Conservation (phyloP, 306 rosid species). For the Chamaecrista fasciculata region DNA sequence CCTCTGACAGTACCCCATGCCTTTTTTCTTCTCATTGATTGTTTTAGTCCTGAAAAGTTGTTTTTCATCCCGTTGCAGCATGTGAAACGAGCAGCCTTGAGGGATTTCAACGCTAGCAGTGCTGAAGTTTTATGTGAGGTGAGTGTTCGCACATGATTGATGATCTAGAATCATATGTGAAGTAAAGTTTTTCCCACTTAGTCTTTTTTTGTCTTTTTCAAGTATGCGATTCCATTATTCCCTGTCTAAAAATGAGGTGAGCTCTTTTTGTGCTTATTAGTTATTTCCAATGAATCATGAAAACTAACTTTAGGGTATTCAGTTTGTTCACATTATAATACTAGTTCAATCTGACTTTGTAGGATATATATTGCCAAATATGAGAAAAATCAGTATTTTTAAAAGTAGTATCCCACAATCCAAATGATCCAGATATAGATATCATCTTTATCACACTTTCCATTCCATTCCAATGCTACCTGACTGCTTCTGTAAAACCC, state of each 20-base stretch:
- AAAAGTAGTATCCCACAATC: not conserved
- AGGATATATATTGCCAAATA: not conserved
- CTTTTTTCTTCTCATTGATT: not conserved
- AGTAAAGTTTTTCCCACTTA: not conserved
- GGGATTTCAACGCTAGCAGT: slow-evolving; percentile 63
- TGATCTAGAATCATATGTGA: not conserved
- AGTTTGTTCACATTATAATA: not conserved
- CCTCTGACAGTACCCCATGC: not conserved
- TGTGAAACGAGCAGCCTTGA: slow-evolving; percentile 72
- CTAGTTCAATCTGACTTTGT: not conserved
- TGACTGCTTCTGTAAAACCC: not conserved
- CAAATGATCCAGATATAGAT: not conserved
- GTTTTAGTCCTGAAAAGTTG: not conserved
- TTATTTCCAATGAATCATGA: not conserved
- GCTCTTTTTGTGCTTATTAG: not conserved
- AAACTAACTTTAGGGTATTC: not conserved
- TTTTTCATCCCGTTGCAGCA: slow-evolving; percentile 56
- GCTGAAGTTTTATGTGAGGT: slow-evolving; percentile 94
- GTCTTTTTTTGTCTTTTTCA: not conserved
- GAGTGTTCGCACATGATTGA: slow-evolving; percentile 20
- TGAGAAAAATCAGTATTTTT: not conserved
- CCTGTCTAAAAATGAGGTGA: not conserved
- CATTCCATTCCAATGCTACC: too few species aligned
- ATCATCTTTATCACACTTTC: not conserved
- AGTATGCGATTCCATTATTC: not conserved